phyloP scores from a whole-genome alignment of 139 green algal species.

The Chlorella sp. region DNA sequence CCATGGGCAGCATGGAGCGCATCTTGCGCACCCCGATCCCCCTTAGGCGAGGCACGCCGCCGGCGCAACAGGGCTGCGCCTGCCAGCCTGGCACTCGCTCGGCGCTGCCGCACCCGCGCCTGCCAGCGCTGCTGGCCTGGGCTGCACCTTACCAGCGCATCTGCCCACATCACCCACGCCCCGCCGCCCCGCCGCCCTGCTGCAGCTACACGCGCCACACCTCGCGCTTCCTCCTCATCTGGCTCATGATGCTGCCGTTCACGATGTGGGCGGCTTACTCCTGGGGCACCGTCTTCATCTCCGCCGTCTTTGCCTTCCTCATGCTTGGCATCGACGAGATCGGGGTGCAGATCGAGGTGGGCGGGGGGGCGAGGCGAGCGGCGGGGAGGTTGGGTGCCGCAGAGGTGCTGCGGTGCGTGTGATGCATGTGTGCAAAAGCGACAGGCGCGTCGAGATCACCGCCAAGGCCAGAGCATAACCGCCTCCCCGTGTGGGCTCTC shows the following conservation, averaged over 20 bases:
- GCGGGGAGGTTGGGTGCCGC: too few species aligned
- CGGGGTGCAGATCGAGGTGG: slow-evolving; percentile 60
- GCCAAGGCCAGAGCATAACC: too few species aligned
- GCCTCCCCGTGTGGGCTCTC: too few species aligned
- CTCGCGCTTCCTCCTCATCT: slow-evolving; percentile 66
- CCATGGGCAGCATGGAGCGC: slow-evolving; percentile 69
- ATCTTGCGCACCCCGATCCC: slow-evolving; percentile 84
- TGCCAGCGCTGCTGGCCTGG: background rate
- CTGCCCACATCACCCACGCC: background rate
- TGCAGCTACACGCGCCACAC: slow-evolving; percentile 60
- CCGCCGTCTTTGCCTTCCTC: slow-evolving; percentile 64
- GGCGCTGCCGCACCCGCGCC: too few species aligned
- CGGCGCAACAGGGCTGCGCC: too few species aligned
- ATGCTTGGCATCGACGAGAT: slow-evolving; percentile 89
- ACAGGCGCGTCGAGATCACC: too few species aligned
- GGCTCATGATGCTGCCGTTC: slow-evolving; percentile 35
- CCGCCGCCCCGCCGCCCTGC: background rate
- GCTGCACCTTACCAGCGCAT: background rate
- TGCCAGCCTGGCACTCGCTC: too few species aligned
- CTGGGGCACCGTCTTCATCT: slow-evolving; percentile 65
- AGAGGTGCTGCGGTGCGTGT: too few species aligned
- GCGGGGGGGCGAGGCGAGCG: too few species aligned
- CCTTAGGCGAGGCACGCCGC: slow-evolving; percentile 17
- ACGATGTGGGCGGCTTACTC: slow-evolving; percentile 67
- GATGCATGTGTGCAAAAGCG: too few species aligned